phyloP scores from a whole-genome alignment of 2,329 filamentous ascomycete species.

The Purpureocillium takamizusanense region DNA sequence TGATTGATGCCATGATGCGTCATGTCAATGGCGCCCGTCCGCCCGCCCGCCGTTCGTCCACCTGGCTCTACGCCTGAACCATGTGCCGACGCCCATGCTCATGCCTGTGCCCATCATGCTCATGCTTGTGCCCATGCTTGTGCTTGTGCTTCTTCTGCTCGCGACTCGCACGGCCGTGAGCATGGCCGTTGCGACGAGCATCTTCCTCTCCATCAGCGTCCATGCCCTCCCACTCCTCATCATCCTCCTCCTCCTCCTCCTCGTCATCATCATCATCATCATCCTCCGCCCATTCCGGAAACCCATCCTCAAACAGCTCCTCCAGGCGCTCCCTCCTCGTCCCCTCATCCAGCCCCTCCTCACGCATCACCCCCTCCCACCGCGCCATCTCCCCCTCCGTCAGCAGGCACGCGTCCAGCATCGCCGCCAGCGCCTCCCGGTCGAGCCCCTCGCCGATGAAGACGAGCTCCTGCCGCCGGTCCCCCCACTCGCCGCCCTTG shows the following conservation, averaged over 20 bases:
- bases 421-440: slow-evolving; percentile 34
- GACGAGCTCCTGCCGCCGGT: slow-evolving; percentile 62
- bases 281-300: slow-evolving; percentile 44
- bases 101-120: background rate
- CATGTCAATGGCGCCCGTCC: too few relatives aligned
- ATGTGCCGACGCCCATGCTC: too few relatives aligned
- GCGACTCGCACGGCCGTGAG: too few relatives aligned
- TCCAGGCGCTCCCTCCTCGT: slow-evolving; percentile 36
- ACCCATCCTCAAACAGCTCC: slow-evolving; percentile 49
- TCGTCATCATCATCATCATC: slow-evolving; percentile 24
- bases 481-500: slow-evolving; percentile 55
- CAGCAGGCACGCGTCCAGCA: slow-evolving; percentile 53
- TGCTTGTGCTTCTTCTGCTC: slow-evolving; percentile 11
- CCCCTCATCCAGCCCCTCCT: slow-evolving; percentile 17
- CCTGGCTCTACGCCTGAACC: too few relatives aligned
- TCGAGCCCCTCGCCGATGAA: slow-evolving; percentile 63
- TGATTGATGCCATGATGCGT: too few relatives aligned
- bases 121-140: slow-evolving; percentile 2
- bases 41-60: too few relatives aligned
- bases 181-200: too few relatives aligned
- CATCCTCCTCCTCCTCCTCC: slow-evolving; percentile 1
- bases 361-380: slow-evolving; percentile 45
- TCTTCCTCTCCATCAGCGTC: too few relatives aligned
- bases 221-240: too few relatives aligned
- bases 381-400: slow-evolving; percentile 46